Percentiles rank a stretch among this genome's conserved stretches.
Evolutionary conservation across 2,329 filamentous ascomycete species (phyloP).

Genomic region (Hymenotorrendiella dingleyae): DNA sequence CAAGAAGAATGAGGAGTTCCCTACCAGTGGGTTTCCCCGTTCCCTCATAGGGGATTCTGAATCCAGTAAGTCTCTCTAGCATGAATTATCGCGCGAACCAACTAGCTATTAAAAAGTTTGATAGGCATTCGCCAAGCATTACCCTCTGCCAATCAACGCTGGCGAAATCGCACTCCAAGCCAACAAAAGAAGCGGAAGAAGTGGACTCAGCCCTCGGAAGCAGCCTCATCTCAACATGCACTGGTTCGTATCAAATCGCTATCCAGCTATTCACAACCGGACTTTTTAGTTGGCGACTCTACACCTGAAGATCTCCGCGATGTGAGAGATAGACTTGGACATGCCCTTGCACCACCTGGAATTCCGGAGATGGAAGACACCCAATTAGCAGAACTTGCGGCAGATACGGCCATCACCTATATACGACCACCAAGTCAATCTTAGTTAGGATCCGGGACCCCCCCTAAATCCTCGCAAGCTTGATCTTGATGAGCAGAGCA

Average conservation of each 20-base stretch:
- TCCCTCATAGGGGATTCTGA: neutral
- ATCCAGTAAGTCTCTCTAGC: neutral
- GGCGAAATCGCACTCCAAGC: neutral
- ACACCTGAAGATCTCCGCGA: neutral
- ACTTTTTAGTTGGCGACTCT: neutral
- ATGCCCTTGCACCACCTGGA: neutral
- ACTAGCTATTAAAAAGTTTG: no score
- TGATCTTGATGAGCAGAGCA: no score
- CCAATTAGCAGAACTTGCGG: no score
- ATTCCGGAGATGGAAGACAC: no score
- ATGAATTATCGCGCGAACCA: no score
- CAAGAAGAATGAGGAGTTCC: constrained; percentile 1
- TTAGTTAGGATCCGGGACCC: no score
- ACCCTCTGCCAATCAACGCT: neutral
- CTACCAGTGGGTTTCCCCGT: neutral
- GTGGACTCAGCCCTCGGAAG: neutral
- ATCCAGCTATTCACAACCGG: neutral
- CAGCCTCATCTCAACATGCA: neutral
- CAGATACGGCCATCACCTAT: no score
- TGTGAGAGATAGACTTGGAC: neutral
- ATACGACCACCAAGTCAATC: no score
- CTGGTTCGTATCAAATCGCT: neutral
- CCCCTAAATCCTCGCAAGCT: no score
- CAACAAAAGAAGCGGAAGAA: neutral
- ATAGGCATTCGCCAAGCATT: neutral